A percentile compares a stretch with the other conserved stretches of the same genome.
Evolutionary conservation across 2,329 filamentous ascomycete genomes (phyloP).

Genomic region (Nigrospora sphaerica): DNA sequence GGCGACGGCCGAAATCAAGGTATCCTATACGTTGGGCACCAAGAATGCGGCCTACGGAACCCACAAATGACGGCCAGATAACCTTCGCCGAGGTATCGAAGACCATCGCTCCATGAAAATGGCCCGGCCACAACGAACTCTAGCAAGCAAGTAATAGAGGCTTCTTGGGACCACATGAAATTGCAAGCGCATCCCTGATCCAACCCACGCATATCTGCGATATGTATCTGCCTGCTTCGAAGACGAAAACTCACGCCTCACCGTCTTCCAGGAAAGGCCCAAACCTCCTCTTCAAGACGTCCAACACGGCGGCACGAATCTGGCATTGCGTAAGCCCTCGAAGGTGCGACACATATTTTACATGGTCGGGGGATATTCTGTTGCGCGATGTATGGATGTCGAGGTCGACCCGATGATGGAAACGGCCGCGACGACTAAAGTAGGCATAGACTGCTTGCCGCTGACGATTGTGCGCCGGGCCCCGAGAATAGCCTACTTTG

Average conservation of each 20-base stretch:
- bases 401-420: background rate
- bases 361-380: background rate
- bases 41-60: no score
- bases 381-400: background rate
- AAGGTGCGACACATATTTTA: background rate
- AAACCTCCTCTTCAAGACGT: background rate
- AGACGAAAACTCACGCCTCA: background rate
- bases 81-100: no score
- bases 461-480: background rate
- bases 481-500: background rate
- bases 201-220: no score
- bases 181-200: no score
- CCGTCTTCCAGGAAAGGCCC: background rate
- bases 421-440: background rate
- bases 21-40: no score
- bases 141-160: no score
- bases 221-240: no score
- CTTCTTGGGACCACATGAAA: no score
- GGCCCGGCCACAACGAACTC: no score
- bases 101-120: no score
- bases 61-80: no score
- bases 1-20: no score
- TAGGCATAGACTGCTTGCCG: background rate
- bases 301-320: background rate
- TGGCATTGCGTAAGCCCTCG: background rate